These are phyloP conservation scores for Vaccinium darrowii DNA, from an alignment of 148 eudicot species.

Conservation along the genomic window DNA sequence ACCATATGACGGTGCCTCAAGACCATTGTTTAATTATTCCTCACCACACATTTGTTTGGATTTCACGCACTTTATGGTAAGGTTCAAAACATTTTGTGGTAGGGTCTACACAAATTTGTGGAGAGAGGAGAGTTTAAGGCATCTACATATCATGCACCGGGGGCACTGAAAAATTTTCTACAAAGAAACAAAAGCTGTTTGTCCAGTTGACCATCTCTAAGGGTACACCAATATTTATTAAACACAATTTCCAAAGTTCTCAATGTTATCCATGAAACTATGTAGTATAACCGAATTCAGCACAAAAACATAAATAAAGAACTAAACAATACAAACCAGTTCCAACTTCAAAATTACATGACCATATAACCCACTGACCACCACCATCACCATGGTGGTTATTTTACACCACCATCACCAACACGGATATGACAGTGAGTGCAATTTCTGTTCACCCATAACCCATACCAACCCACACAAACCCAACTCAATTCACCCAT, in stretches of 20 bases:
- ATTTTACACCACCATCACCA: background rate
- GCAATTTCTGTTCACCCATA: background rate
- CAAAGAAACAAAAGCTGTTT: background rate
- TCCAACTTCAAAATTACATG: background rate
- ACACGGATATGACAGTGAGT: background rate
- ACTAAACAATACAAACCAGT: background rate
- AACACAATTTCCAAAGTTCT: background rate
- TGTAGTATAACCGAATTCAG: background rate
- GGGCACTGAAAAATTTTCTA: background rate
- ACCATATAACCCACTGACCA: background rate
- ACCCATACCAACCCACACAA: no score
- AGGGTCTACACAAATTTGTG: no score
- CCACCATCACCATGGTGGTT: slow-evolving; percentile 5
- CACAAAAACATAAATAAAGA: background rate
- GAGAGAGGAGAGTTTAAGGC: background rate
- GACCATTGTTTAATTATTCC: no score
- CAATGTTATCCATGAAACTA: background rate
- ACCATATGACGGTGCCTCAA: no score
- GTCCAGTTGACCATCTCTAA: background rate
- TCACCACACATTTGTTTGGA: no score
- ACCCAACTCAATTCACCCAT: no score
- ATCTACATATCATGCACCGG: background rate
- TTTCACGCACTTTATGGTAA: no score
- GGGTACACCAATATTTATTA: background rate
- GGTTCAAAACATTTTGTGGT: no score